These are phyloP conservation scores for Linaria vulgaris DNA, from an alignment of 257 asterid genomes.

Conservation along the genomic window DNA sequence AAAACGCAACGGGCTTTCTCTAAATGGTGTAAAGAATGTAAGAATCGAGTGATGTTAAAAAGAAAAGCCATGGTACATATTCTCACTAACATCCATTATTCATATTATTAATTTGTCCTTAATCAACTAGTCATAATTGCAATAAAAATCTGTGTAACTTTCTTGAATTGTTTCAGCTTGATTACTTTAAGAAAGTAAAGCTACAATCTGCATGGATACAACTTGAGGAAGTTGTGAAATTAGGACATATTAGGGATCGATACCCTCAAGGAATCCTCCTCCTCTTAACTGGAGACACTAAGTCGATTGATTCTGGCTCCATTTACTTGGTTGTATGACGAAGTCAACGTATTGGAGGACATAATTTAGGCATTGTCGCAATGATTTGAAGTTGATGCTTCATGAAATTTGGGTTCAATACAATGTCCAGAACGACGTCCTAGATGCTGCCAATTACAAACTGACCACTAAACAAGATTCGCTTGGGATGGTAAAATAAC, in stretches of 20 bases:
- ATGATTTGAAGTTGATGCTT: no score
- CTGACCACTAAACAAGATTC: no score
- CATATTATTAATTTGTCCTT: not conserved
- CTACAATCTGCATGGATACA: not conserved
- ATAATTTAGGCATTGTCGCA: no score
- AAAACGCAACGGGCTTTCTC: constrained; percentile 4
- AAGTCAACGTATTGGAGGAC: no score
- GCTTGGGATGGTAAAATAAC: no score
- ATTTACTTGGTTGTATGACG: no score
- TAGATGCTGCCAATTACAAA: no score
- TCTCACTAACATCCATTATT: not conserved
- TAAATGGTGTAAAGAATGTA: constrained; percentile 17
- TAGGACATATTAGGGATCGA: constrained; percentile 25
- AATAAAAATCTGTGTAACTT: not conserved
- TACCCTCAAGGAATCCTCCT: constrained; percentile 25
- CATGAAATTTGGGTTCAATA: no score
- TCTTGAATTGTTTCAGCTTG: constrained; percentile 21
- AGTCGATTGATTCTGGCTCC: no score
- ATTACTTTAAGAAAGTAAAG: constrained; percentile 25
- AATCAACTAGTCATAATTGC: not conserved
- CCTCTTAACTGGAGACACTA: no score
- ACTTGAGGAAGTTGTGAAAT: constrained; percentile 18
- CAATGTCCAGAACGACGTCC: no score
- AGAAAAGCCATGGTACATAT: constrained; percentile 37
- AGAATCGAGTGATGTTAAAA: constrained; percentile 26